Conservation (phyloP, 2,329 filamentous ascomycete species). For the Pseudogymnoascus sp. region DNA sequence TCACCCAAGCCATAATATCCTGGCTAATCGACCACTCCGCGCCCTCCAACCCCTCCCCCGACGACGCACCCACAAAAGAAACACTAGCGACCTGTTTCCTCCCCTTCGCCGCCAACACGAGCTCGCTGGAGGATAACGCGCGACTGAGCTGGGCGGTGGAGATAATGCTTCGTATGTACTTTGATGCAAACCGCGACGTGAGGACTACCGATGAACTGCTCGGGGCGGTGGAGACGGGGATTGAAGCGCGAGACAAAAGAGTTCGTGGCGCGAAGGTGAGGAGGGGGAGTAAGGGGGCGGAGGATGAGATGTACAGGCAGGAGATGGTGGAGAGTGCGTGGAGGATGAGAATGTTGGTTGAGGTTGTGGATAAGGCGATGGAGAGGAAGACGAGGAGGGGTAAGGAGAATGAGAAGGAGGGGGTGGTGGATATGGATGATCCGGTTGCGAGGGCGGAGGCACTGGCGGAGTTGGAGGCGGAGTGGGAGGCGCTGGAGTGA, state of each 20-base stretch:
- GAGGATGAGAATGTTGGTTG: neutral
- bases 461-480: neutral
- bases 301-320: neutral
- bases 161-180: conserved; percentile 39
- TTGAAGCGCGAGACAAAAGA: conserved; percentile 36
- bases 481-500: neutral
- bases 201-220: conserved; percentile 28
- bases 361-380: conserved; percentile 29
- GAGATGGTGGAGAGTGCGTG: neutral
- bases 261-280: neutral
- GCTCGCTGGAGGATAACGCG: conserved; percentile 43
- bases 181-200: conserved; percentile 23
- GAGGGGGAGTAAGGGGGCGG: neutral
- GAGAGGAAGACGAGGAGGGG: conserved; percentile 36
- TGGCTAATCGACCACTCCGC: conserved; percentile 35
- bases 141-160: conserved; percentile 50
- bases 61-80: conserved; percentile 37
- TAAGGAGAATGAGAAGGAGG: conserved; percentile 19
- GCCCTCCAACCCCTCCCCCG: conserved; percentile 30
- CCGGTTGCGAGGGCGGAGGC: neutral
- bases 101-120: conserved; percentile 42
- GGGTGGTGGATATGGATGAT: conserved; percentile 16
- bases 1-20: conserved; percentile 45
- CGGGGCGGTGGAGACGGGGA: conserved; percentile 42
- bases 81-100: conserved; percentile 46